Percentiles rank a stretch among this genome's conserved stretches.
Evolutionary conservation across 805 yeast species (phyloP).

Genomic region (Barnettozyma sp.): DNA sequence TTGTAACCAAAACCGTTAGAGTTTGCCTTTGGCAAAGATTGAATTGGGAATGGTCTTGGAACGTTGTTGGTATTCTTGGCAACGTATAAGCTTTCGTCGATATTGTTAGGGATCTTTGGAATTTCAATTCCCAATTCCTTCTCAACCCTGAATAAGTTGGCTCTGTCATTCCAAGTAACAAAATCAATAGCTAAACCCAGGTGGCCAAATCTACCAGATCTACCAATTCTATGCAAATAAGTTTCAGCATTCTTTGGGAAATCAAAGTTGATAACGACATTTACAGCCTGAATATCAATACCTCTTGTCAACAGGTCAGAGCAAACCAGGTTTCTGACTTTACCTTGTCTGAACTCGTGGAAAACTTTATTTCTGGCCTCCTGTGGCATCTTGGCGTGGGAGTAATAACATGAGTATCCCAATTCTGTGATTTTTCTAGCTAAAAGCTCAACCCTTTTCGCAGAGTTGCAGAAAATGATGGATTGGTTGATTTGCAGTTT

Average conservation of each 20-base stretch:
- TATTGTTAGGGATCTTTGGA: slow-evolving; percentile 91
- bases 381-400: slow-evolving; percentile 97
- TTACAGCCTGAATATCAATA: slow-evolving; percentile 98
- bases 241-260: slow-evolving; percentile 98
- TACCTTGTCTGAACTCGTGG: slow-evolving; percentile 98
- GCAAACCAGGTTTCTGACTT: slow-evolving; percentile 94
- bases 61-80: slow-evolving; percentile 67
- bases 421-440: slow-evolving; percentile 95
- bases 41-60: slow-evolving; percentile 85
- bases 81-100: slow-evolving; percentile 84
- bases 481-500: slow-evolving; percentile 94
- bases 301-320: slow-evolving; percentile 96
- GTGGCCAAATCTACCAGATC: slow-evolving; percentile 98
- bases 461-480: slow-evolving; percentile 94
- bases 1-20: slow-evolving; percentile 36
- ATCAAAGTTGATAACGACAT: slow-evolving; percentile 95
- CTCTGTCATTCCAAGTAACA: slow-evolving; percentile 95
- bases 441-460: slow-evolving; percentile 89
- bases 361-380: slow-evolving; percentile 95
- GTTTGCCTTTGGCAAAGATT: slow-evolving; percentile 40
- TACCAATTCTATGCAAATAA: slow-evolving; percentile 93
- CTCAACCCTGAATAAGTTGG: slow-evolving; percentile 87
- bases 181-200: slow-evolving; percentile 95
- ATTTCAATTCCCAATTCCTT: slow-evolving; percentile 97
- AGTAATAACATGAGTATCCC: slow-evolving; percentile 93